Conservation (phyloP, 1,284 basidiomycete genomes). For the Paramarasmius palmivorus region DNA sequence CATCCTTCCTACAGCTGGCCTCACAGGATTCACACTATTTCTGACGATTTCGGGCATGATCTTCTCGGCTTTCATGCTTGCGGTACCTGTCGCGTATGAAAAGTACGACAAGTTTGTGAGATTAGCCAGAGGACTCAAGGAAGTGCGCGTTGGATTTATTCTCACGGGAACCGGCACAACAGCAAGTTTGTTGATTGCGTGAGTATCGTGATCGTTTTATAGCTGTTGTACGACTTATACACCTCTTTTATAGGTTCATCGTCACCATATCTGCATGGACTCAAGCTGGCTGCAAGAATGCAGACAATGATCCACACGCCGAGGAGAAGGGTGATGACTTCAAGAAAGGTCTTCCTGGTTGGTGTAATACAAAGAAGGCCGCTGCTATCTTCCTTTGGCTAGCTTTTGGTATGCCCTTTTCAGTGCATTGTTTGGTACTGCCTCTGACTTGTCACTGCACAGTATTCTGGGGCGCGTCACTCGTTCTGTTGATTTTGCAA, state of each 20-base stretch:
- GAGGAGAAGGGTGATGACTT: conserved; percentile 71
- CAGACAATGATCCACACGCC: conserved; percentile 71
- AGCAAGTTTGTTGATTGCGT: conserved; percentile 75
- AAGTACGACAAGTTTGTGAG: conserved; percentile 80
- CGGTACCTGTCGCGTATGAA: conserved; percentile 82
- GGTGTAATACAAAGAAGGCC: conserved; percentile 90
- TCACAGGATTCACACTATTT: conserved; percentile 85
- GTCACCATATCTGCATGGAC: conserved; percentile 78
- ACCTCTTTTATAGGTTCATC: conserved; percentile 52
- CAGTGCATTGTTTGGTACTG: background rate
- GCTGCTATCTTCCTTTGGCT: conserved; percentile 87
- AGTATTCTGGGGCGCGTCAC: conserved; percentile 70
- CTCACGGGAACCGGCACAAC: conserved; percentile 67
- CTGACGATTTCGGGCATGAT: conserved; percentile 70
- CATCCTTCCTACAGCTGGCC: conserved; percentile 59
- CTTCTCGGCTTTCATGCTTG: conserved; percentile 69
- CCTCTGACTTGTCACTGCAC: conserved; percentile 9
- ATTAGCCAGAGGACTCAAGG: conserved; percentile 76
- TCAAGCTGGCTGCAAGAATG: conserved; percentile 82
- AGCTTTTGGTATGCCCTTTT: conserved; percentile 52
- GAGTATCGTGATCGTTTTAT: conserved; percentile 30
- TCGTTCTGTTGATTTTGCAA: conserved; percentile 62
- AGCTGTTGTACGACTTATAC: background rate
- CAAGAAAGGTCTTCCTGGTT: conserved; percentile 66
- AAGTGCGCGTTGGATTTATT: conserved; percentile 81